Evolutionary conservation across 495 filamentous ascomycete genomes (phyloP), one percentile per base, ranked within the genome.

Genomic region (Hyaloscypha finlandica): DNA sequence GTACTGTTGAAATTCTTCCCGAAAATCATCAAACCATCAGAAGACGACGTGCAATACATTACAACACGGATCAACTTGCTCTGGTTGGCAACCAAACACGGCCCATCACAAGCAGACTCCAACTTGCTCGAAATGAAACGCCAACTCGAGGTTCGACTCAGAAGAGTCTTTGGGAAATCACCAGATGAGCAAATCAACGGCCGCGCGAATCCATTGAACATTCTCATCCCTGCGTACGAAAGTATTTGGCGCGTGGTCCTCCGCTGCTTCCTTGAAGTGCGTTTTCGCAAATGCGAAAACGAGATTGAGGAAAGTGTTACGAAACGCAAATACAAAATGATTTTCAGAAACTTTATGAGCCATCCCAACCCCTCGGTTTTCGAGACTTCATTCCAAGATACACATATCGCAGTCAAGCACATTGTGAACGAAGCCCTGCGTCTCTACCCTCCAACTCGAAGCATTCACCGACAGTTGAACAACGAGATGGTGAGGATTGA

Each of bases 401-500:
- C 29, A 0, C 53, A 56, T 29, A 19, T 56, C 53, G 31, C 53
- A 16, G 22, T 29, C 22, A 11, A 56, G 53, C 22, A 56, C 29
- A 16, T 29, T 14, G 9, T 56, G 22, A 29, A 25, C 22, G 53
- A 56, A 56, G 19, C 53, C 6, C 22, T 56, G 11, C 20, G 53
- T 29, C 29, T 56, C 22, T 56, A 56, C 22, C 53, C 53, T 8
- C 53, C 53, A 8, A 25, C 20, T 56, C 53, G 6, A 9, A 6
- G 29, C 0, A 56, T 56, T 12, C 20, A 56, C 29, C 52, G 62
- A 2, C 4, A 35, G 3, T 3, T 16, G 2, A 1, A 32, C 0
- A 4, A 19, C 12, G 51, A 64, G 52, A 64, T 16, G 14, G 30
- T 55, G 14, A 51, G 8, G 5, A 30, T 66, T 25, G 64, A 66